phyloP scores from a whole-genome alignment of 164 flowering plant genomes.

The Nymphaea thermarum region DNA sequence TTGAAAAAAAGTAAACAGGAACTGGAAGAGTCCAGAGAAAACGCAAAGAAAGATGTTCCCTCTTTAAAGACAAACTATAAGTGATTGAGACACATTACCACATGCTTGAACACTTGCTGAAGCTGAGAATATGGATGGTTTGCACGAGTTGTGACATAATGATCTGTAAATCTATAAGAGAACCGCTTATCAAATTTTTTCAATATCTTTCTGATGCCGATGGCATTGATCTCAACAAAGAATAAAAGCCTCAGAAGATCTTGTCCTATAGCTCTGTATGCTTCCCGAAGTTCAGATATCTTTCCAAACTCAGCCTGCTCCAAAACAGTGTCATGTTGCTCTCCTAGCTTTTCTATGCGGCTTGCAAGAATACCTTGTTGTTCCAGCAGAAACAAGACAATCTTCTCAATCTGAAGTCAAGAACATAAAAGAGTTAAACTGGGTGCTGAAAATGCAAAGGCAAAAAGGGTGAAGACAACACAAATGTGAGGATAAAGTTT shows the following conservation, averaged over 20 bases:
- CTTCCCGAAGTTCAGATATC: constrained; percentile 39
- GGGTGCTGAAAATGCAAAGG: neutral
- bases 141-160: constrained; percentile 72
- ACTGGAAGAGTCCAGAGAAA: no score
- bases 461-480: neutral
- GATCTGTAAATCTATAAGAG: constrained; percentile 59
- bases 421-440: no score
- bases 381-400: constrained; percentile 57
- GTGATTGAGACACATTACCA: constrained; percentile 21
- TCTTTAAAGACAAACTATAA: no score
- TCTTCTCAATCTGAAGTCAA: constrained; percentile 55
- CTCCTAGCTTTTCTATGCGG: constrained; percentile 39
- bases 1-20: no score
- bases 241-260: constrained; percentile 61
- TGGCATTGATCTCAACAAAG: constrained; percentile 75
- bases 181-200: constrained; percentile 80
- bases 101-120: constrained; percentile 63
- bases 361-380: constrained; percentile 73
- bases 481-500: neutral
- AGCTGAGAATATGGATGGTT: constrained; percentile 78
- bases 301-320: constrained; percentile 23
- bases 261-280: constrained; percentile 46
- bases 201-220: constrained; percentile 63
- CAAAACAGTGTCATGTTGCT: constrained; percentile 23
- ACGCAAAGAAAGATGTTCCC: no score